Conservation (phyloP, 2,329 filamentous ascomycete genomes). For the Arthrocladium fulminans region DNA sequence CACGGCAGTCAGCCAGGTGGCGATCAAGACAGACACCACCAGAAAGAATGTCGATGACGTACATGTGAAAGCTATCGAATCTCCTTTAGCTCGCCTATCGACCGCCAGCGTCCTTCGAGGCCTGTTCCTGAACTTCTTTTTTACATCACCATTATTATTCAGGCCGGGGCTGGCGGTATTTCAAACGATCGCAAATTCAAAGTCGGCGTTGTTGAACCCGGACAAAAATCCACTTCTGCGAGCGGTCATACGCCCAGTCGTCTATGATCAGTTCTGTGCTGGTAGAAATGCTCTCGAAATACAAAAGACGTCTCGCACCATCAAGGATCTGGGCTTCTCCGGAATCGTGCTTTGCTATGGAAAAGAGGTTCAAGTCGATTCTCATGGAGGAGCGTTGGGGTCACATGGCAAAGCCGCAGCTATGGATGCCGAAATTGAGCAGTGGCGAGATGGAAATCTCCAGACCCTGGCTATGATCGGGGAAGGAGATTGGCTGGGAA, state of each 20-base stretch:
- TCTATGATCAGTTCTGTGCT: constrained; percentile 52
- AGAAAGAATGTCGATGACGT: not conserved
- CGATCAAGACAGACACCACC: not conserved
- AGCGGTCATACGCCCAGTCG: constrained; percentile 36
- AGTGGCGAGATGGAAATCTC: constrained; percentile 47
- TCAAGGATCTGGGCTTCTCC: constrained; percentile 43
- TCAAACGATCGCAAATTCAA: constrained; percentile 36
- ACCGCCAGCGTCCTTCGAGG: constrained; percentile 25
- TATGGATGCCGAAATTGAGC: constrained; percentile 27
- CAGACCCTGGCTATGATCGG: constrained; percentile 45
- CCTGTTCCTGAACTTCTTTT: constrained; percentile 25
- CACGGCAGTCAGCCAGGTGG: not conserved
- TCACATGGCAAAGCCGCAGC: constrained; percentile 25
- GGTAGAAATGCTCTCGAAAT: constrained; percentile 44
- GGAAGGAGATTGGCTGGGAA: constrained; percentile 43
- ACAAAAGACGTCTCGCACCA: constrained; percentile 34
- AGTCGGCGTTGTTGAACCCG: constrained; percentile 38
- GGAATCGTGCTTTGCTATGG: constrained; percentile 48
- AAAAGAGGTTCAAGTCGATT: constrained; percentile 39
- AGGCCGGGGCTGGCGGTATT: constrained; percentile 26
- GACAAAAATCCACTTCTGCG: constrained; percentile 41
- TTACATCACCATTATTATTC: constrained; percentile 27
- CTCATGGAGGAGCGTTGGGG: constrained; percentile 26
- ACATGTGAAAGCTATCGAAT: not conserved
- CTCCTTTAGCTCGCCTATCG: constrained; percentile 15